Percentiles rank a stretch among this genome's conserved stretches.
Conservation (phyloP, 2,329 filamentous ascomycete species). For the Colletotrichum musae region DNA sequence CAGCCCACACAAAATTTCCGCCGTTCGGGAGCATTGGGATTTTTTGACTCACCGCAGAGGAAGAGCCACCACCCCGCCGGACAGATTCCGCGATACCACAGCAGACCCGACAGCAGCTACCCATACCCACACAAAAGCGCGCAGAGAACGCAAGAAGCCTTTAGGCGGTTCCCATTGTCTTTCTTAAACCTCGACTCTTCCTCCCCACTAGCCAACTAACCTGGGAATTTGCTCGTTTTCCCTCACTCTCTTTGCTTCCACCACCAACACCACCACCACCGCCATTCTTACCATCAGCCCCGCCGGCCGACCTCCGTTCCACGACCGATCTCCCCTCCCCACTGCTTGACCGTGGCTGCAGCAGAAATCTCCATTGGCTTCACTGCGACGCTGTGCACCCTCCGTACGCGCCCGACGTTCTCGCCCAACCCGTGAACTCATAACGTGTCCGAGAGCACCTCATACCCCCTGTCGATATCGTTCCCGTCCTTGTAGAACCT, state of each 20-base stretch:
- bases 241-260: constrained; percentile 9
- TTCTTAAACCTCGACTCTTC: constrained; percentile 8
- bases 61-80: constrained; percentile 19
- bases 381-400: constrained; percentile 34
- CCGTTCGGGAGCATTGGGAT: neutral
- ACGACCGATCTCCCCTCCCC: constrained; percentile 11
- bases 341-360: constrained; percentile 8
- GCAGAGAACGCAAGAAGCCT: constrained; percentile 30
- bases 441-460: constrained; percentile 4
- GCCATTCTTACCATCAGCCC: neutral
- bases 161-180: neutral
- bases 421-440: constrained; percentile 20
- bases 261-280: constrained; percentile 8
- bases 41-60: constrained; percentile 40
- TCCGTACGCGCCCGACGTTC: constrained; percentile 33
- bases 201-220: constrained; percentile 31
- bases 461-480: neutral
- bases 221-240: constrained; percentile 15
- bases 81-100: constrained; percentile 26
- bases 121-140: constrained; percentile 29
- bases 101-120: neutral
- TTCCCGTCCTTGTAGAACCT: constrained; percentile 7
- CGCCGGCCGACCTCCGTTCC: constrained; percentile 9
- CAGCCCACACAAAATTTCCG: constrained; percentile 40
- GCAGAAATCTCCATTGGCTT: constrained; percentile 39